phyloP scores from a whole-genome alignment of 768 basidiomycete genomes.

The Russula lepida region DNA sequence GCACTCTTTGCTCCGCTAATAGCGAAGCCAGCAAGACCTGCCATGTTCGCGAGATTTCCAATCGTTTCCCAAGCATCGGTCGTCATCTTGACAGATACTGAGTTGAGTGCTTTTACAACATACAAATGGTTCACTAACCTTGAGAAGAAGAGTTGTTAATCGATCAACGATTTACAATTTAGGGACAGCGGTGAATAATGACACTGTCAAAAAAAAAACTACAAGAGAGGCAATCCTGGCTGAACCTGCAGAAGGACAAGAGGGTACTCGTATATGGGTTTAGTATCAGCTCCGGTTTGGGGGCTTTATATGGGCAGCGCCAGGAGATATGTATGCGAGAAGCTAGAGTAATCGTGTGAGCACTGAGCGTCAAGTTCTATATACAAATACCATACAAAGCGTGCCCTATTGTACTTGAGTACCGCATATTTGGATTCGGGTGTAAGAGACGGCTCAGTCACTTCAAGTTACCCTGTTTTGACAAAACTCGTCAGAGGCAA shows the following conservation, averaged over 20 bases:
- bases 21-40: neutral
- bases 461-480: too few species aligned
- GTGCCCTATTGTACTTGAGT: neutral
- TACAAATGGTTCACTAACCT: neutral
- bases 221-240: neutral
- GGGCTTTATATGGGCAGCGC: neutral
- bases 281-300: neutral
- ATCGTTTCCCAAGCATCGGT: neutral
- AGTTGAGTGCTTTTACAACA: neutral
- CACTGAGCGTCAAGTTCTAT: neutral
- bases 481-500: neutral
- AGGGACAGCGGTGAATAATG: neutral
- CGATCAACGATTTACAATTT: too few species aligned
- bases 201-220: neutral
- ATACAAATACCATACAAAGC: neutral
- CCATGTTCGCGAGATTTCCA: too few species aligned
- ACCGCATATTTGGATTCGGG: neutral
- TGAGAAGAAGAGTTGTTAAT: too few species aligned
- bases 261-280: neutral
- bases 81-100: neutral
- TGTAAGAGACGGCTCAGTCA: too few species aligned
- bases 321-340: too few species aligned
- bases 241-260: neutral
- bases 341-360: too few species aligned
- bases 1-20: neutral